These are phyloP conservation scores for Cryptosporidium felis DNA, from an alignment of 169 alveolate species.

Conservation along the genomic window DNA sequence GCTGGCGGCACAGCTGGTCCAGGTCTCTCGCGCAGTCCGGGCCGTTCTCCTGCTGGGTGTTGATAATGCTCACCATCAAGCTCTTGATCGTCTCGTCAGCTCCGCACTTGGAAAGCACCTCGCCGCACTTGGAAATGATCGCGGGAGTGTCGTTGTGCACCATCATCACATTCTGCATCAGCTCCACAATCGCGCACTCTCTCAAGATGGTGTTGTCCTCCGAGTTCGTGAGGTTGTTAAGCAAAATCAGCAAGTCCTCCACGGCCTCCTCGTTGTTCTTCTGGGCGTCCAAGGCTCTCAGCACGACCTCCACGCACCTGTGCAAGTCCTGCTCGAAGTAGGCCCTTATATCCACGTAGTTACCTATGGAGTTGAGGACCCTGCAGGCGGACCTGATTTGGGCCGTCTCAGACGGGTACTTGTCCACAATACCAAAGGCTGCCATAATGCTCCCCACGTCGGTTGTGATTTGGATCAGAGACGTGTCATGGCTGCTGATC, in stretches of 20 bases:
- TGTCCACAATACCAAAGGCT: conserved; percentile 67
- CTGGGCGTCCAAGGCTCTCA: conserved; percentile 63
- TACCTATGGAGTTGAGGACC: conserved; percentile 54
- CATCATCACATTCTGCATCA: conserved; percentile 85
- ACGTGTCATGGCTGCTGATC: conserved; percentile 66
- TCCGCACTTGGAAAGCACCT: conserved; percentile 86
- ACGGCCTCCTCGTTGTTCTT: conserved; percentile 81
- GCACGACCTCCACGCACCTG: conserved; percentile 53
- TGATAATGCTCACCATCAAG: conserved; percentile 84
- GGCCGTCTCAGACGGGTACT: conserved; percentile 43
- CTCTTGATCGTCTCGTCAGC: conserved; percentile 90
- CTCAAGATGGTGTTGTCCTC: conserved; percentile 79
- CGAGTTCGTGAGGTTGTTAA: conserved; percentile 77
- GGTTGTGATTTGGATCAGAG: conserved; percentile 46
- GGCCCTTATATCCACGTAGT: conserved; percentile 62
- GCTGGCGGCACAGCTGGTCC: conserved; percentile 82
- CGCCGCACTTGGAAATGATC: conserved; percentile 85
- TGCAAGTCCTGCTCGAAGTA: conserved; percentile 66
- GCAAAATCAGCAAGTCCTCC: conserved; percentile 75
- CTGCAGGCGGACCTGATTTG: conserved; percentile 70
- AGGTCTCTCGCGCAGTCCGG: conserved; percentile 84
- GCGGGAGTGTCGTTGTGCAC: conserved; percentile 84
- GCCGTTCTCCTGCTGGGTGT: conserved; percentile 79
- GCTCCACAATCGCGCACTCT: conserved; percentile 86
- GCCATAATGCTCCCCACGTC: conserved; percentile 66